Evolutionary conservation across 352 stramenopile genomes (phyloP), one percentile per base, ranked within the genome.

Genomic region (Paralagenidium karlingii): DNA sequence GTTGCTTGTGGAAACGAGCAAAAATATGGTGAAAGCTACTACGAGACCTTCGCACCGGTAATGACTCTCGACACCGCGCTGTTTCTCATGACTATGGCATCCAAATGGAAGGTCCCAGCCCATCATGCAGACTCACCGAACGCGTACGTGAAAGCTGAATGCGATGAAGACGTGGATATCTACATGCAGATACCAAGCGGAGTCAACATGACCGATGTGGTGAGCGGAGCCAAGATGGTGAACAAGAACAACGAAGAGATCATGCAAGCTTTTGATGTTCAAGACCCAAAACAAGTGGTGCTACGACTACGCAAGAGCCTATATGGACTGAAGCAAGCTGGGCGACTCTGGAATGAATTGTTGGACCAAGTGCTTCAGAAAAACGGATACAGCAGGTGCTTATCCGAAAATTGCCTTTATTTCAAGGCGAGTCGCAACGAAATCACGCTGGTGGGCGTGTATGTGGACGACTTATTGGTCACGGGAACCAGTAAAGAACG

Each of bases 251-350:
- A 4, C 4, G 3, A 9, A 34, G 5, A 5, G n/a, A n/a, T n/a
- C n/a, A n/a, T n/a, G n/a, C n/a, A n/a, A n/a, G n/a, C n/a, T n/a
- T n/a, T 16, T 33, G 28, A 16, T 16, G 13, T 33, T 13, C 13
- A 13, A 33, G 28, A 21, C 36, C 28, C 36, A 5, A 6, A 9
- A 5, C 8, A 26, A 11, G 8, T 5, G 39, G 24, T 47, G 16
- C 21, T 46, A 9, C 10, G 38, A 11, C 20, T 45, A 12, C 26
- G 20, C 13, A 51, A 51, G 38, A 41, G 24, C 16, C 25, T 51
- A 13, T 51, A 51, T 3, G 36, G 34, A 9, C 21, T 51, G 5
- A 44, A 43, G 3, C 31, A 47, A n/a, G 44, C 44, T 15, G 24
- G 27, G 4, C 1, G 36, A 8, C 16, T 41, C 12, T 51, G 44